Conservation (phyloP, 2,329 filamentous ascomycete species). For the Colletotrichum camelliae region DNA sequence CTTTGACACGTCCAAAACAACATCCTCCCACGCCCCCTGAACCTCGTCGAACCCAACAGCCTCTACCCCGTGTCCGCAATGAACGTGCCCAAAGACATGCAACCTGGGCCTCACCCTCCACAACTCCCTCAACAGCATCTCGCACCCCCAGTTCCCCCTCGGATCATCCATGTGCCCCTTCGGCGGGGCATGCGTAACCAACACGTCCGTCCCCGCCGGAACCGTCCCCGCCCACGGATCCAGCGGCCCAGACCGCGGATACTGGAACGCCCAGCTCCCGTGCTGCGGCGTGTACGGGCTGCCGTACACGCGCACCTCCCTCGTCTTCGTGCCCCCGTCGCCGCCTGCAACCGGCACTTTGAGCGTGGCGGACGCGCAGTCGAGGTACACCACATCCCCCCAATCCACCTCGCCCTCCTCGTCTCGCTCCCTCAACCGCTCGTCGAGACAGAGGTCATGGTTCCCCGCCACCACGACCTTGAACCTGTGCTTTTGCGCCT, state of each 20-base stretch:
- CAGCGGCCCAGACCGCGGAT: constrained; percentile 26
- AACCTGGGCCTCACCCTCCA: constrained; percentile 35
- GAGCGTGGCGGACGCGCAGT: constrained; percentile 24
- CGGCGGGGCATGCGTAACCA: constrained; percentile 45
- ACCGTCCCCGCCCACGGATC: constrained; percentile 32
- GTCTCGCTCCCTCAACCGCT: constrained; percentile 5
- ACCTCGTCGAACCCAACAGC: constrained; percentile 32
- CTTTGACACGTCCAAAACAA: not conserved
- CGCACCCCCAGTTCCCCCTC: constrained; percentile 32
- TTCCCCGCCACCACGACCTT: constrained; percentile 55
- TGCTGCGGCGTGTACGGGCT: constrained; percentile 37
- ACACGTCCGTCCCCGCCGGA: constrained; percentile 35
- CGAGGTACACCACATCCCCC: constrained; percentile 29
- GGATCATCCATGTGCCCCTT: constrained; percentile 38
- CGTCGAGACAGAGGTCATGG: constrained; percentile 43
- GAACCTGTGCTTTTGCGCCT: constrained; percentile 39
- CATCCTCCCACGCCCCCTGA: constrained; percentile 28
- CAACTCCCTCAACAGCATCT: constrained; percentile 32
- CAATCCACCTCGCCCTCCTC: constrained; percentile 21
- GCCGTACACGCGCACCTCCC: constrained; percentile 35
- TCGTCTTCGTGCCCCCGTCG: not conserved
- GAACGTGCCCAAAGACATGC: constrained; percentile 44
- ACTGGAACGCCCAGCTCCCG: constrained; percentile 49
- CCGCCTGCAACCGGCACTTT: constrained; percentile 28
- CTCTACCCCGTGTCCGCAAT: constrained; percentile 38